Conservation (phyloP, 106 monocot genomes). For the Alisma plantagoaquatica region DNA sequence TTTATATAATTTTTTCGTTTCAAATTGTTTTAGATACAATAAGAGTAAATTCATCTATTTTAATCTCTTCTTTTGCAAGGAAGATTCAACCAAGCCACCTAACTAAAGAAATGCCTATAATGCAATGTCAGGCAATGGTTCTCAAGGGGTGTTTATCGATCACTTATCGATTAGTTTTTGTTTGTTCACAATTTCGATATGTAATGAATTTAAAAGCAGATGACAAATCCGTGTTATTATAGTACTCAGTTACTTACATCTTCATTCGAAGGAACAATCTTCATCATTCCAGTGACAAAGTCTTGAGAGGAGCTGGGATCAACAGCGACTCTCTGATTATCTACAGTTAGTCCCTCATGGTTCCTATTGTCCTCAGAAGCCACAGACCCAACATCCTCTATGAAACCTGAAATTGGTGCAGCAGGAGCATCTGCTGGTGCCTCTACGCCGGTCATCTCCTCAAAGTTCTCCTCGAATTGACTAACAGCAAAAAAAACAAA, state of each 20-base stretch:
- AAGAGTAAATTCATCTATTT: too few relatives aligned
- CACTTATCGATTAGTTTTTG: too few relatives aligned
- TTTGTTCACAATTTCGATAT: too few relatives aligned
- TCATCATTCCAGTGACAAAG: conserved; percentile 58
- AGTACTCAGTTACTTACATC: conserved; percentile 62
- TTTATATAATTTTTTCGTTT: too few relatives aligned
- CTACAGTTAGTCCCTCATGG: conserved; percentile 8
- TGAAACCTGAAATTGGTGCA: conserved; percentile 18
- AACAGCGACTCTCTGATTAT: conserved; percentile 3
- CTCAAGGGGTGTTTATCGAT: too few relatives aligned
- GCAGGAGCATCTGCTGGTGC: conserved; percentile 29
- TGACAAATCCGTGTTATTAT: too few relatives aligned
- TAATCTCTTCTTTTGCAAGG: too few relatives aligned
- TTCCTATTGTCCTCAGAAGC: conserved; percentile 16
- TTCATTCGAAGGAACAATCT: conserved; percentile 72
- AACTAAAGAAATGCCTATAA: too few relatives aligned
- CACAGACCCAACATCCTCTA: conserved; percentile 18
- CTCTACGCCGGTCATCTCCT: conserved; percentile 57
- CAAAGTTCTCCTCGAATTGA: conserved; percentile 90
- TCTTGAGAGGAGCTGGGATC: conserved; percentile 46
- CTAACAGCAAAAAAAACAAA: conserved; percentile 17
- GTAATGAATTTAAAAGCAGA: too few relatives aligned
- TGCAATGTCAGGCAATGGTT: too few relatives aligned
- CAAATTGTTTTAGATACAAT: too few relatives aligned
- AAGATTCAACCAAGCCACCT: too few relatives aligned